phyloP scores from a whole-genome alignment of 2,329 filamentous ascomycete genomes.

The Clonostachys byssicola region DNA sequence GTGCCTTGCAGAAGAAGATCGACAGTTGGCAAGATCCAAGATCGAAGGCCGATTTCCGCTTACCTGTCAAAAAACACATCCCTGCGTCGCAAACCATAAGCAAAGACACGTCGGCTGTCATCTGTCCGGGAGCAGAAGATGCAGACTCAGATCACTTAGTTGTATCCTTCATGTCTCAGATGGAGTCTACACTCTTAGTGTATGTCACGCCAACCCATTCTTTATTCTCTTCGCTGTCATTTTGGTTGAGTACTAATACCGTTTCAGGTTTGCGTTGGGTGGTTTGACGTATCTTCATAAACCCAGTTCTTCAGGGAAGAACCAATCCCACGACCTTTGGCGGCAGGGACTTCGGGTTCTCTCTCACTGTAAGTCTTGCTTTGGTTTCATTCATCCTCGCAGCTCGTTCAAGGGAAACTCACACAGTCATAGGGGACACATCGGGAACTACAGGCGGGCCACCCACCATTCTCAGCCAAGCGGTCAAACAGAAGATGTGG shows the following conservation, averaged over 20 bases:
- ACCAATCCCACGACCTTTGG: conserved; percentile 29
- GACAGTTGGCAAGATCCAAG: conserved; percentile 47
- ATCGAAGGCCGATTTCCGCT: conserved; percentile 40
- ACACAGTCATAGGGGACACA: conserved; percentile 23
- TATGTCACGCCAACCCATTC: conserved; percentile 23
- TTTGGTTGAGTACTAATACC: neutral
- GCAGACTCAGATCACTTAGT: conserved; percentile 49
- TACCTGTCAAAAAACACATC: conserved; percentile 51
- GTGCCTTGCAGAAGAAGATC: conserved; percentile 55
- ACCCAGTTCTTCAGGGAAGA: conserved; percentile 6
- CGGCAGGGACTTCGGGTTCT: conserved; percentile 37
- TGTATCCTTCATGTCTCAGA: conserved; percentile 56
- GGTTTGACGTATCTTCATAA: conserved; percentile 42
- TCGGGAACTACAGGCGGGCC: conserved; percentile 28
- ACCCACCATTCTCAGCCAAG: conserved; percentile 50
- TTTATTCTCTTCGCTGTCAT: too few relatives aligned
- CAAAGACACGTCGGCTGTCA: conserved; percentile 49
- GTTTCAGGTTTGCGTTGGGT: conserved; percentile 46
- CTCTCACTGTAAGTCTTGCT: conserved; percentile 34
- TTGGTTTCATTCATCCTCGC: conserved; percentile 3
- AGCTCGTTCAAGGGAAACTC: neutral
- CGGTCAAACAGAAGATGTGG: conserved; percentile 58
- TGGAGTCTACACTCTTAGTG: conserved; percentile 52
- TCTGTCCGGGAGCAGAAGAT: conserved; percentile 40
- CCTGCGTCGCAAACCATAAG: conserved; percentile 47